Base-by-base conservation (phyloP, 805 yeast species). In the Nakazawaea ambrosiae region DNA sequence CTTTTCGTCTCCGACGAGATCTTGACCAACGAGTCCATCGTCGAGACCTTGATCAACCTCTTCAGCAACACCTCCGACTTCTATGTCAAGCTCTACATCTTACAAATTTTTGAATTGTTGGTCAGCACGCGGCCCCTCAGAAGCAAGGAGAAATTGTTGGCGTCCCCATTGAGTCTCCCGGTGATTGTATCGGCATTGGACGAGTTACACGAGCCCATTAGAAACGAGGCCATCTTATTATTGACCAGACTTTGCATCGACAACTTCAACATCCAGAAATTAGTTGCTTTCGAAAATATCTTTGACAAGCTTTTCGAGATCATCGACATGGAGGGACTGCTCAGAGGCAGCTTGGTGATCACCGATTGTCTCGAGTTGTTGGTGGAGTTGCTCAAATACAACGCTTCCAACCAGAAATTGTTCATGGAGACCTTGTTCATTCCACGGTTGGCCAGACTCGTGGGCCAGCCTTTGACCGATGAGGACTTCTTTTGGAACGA, bases 1-100 rank as follows among this genome's bases (percentile, higher is more conserved):
- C 61, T 89, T 39, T 89, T 97, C 95, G 84, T 92, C 23, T 87
- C 97, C 0, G 98, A 92, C 58, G 97, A 87, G 50, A 65, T 92
- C 49, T 82, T 89, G 1, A 89, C 84, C 59, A 61, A 66, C 24
- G 67, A 65, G 9, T 70, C 71, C 32, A 63, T 73, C 11, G 53
- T 70, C 14, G 63, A 70, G 15, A 51, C 70, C 18, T 54, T 80
- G 6, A 59, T 73, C 17, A 75, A 79, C 19, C 54, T 80, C 7
- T 63, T 70, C 19, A 40, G 35, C 19, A 65, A 68, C 38, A 42
- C 59, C 33, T 62, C 63, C 12, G 90, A 86, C 51, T 86, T 87
- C 53, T 94, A 86, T 56, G 71, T 81, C 29, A 71, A 82, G 40
- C 65, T 92, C 8, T 92, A 90, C 54, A 70, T 95, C 1, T 63